phyloP scores from a whole-genome alignment of 345 rosid species.

The Firmiana major region DNA sequence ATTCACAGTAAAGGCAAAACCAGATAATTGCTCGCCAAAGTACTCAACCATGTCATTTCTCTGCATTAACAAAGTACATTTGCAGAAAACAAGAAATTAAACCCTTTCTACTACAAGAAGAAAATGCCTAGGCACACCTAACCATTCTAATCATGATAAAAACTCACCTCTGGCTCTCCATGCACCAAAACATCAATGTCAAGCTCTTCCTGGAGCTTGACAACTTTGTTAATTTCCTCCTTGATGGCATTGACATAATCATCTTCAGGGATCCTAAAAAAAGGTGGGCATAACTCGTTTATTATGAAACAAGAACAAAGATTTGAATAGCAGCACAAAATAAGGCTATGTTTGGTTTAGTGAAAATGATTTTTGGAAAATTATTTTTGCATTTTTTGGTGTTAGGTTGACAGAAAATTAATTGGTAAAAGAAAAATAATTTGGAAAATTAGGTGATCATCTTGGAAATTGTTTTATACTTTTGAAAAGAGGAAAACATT shows the following conservation, averaged over 20 bases:
- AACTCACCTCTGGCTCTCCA: conserved; percentile 74
- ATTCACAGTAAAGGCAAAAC: conserved; percentile 51
- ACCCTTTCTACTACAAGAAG: not conserved
- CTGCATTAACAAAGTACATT: conserved; percentile 24
- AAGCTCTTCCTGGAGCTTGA: conserved; percentile 76
- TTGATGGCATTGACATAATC: conserved; percentile 61
- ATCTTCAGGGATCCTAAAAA: conserved; percentile 58
- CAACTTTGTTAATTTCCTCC: conserved; percentile 64
- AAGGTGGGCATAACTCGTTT: conserved; percentile 4
- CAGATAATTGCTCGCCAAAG: conserved; percentile 64
- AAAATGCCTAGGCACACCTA: not conserved
- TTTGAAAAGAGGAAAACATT: too few relatives aligned
- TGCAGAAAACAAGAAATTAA: not conserved
- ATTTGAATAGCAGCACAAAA: conserved; percentile 7
- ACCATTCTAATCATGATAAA: not conserved
- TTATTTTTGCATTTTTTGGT: too few relatives aligned
- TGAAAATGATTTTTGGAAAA: too few relatives aligned
- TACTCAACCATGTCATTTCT: conserved; percentile 65
- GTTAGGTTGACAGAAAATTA: too few relatives aligned
- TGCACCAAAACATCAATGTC: conserved; percentile 83
- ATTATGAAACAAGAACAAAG: not conserved
- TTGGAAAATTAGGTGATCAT: too few relatives aligned
- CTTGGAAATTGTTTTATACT: too few relatives aligned
- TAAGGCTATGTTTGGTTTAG: too few relatives aligned
- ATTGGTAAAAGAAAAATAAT: too few relatives aligned